Base-by-base conservation (phyloP, 192 early-diverging fungal genomes). In the Spizellomyces punctatus region DNA sequence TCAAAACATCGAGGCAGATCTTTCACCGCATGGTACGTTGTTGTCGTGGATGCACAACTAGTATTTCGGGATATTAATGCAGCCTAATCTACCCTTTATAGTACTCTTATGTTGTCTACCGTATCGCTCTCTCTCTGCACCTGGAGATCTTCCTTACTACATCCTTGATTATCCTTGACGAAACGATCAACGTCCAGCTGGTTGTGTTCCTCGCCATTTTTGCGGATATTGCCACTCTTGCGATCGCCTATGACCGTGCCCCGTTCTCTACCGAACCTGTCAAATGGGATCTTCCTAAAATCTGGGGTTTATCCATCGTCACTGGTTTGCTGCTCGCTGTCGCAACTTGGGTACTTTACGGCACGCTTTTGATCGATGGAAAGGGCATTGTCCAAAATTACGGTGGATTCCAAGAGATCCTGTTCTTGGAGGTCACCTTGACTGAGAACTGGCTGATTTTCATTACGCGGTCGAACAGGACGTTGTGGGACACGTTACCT, bases 1-100 rank as follows among this genome's bases (percentile, higher is more conserved):
- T 98, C 16, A 88, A 91, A 69, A 92, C 94, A 72, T 93, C 94
- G 43, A 83, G 96, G 14, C 91, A 89, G 62, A 94, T 98, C 16
- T 98, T 96, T 79, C 93, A 94, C 81, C 98, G 98, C 79, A 98
- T 98, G 82, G 91, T 50, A 96, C 95, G 84, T 98, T 97, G 61
- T 91, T 96, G 66, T 86, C 96, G 14, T 85, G 96, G 64, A 70
- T 95, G 54, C 90, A 89, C 66, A 94, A 93, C 81, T 95, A 96
- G 10, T 46, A 65, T 48, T 12, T 72, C 89, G 89, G 46, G 93
- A 94, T 47, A 95, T 96, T 80, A 93, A 95, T 61, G 12, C 16
- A 14, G 12, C 50, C 50, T n/a, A n/a, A 4, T 63, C 83, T 93
- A 44, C 81, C 95, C 61, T 88, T 95, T 67, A 76, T 96, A 63